Base-by-base conservation (phyloP, 148 eudicot species). In the Selenicereus undatus region DNA sequence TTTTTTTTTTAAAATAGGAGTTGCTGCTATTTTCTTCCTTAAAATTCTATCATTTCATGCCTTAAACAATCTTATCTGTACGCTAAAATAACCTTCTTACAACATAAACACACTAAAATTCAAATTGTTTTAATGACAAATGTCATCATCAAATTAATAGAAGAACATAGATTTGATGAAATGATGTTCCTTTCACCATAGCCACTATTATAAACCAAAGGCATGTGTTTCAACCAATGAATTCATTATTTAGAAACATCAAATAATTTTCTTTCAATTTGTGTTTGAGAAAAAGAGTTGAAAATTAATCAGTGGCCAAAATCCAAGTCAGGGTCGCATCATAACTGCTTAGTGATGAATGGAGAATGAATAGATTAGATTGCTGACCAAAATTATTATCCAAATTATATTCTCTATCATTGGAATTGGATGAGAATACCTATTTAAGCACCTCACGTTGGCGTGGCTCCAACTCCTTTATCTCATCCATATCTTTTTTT, bases 381-480 rank as follows among this genome's bases (percentile, higher is more conserved):
- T 66, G 71, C 17, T 66, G 18, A 66, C 35, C 32, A 66, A 66
- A 12, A 64, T 64, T 64, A 64, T 64, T 64, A 64, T 64, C 68
- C 68, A n/a, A 64, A 9, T 66, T 24, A 66, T 66, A 26, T 66
- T 26, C 5, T 66, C 18, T 27, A n/a, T 66, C 16, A 66, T 11
- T 66, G 2, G 32, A 24, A 11, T 62, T 62, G 27, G 52, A 48
- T 48, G 52, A 1, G 13, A 48, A 48, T 48, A 20, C 1, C 22
- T 18, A 56, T 0, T 18, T 56, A 20, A 51, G 75, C 29, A 30
- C 35, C 73, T 80, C 82, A 75, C 11, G 51, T 45, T 81, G 60
- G 78, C 83, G 83, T 81, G 83, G 83, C 64, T 81, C 83, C 83
- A 65, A 81, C 50, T 81, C 78, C 0, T 66, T 66, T 3, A 22